phyloP scores from a whole-genome alignment of 345 rosid genomes.

The Hibiscus trionum region DNA sequence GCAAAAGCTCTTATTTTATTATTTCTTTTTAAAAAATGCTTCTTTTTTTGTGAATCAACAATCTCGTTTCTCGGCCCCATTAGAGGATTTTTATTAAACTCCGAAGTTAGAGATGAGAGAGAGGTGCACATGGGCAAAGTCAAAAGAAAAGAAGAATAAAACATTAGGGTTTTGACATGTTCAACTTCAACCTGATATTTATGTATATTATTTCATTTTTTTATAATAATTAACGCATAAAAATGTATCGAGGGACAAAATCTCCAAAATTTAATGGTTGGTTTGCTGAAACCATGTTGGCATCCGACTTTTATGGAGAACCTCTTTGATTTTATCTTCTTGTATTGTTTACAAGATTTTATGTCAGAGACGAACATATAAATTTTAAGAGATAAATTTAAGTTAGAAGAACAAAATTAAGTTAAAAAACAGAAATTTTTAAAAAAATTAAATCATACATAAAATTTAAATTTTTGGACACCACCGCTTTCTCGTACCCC shows the following conservation, averaged over 20 bases:
- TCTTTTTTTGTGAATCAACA: conserved; percentile 3
- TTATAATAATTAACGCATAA: neutral
- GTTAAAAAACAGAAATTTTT: too few species aligned
- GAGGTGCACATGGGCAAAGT: conserved; percentile 20
- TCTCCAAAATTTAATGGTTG: conserved; percentile 8
- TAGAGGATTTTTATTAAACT: neutral
- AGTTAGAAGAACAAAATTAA: too few species aligned
- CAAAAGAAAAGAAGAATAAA: neutral
- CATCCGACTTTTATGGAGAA: neutral
- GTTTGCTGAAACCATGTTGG: neutral
- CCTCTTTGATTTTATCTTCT: neutral
- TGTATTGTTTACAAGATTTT: neutral
- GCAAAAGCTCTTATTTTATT: neutral
- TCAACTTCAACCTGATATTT: conserved; percentile 1
- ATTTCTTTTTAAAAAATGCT: neutral
- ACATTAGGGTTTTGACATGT: neutral
- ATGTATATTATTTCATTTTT: too few species aligned
- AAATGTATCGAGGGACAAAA: neutral
- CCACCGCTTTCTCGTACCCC: too few species aligned
- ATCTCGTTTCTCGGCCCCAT: conserved; percentile 9
- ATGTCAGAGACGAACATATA: too few species aligned
- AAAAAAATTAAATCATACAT: too few species aligned
- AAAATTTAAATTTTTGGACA: too few species aligned
- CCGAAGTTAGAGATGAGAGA: too few species aligned
- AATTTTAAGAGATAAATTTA: too few species aligned